Percentiles rank a stretch among this genome's conserved stretches.
phyloP scores from a whole-genome alignment of 2,329 filamentous ascomycete species.

The Cercospora sojina region DNA sequence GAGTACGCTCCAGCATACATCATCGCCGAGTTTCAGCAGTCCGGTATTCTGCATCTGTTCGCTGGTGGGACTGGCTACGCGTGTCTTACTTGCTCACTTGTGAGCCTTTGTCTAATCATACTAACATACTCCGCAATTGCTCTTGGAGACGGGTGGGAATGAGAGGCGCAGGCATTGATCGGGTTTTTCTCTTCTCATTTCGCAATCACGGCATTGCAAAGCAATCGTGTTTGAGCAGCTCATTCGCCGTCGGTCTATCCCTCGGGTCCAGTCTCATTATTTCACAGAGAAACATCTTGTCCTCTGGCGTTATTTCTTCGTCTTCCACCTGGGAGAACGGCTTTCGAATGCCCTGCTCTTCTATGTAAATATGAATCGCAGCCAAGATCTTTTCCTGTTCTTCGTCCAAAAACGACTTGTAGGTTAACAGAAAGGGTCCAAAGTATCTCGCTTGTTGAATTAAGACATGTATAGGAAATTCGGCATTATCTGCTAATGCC shows the following conservation, averaged over 20 bases:
- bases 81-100: too few species aligned
- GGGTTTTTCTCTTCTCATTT: too few species aligned
- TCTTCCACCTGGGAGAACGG: slow-evolving; percentile 31
- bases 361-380: slow-evolving; percentile 19
- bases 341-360: slow-evolving; percentile 24
- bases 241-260: slow-evolving; percentile 44
- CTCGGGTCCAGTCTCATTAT: slow-evolving; percentile 47
- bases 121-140: too few species aligned
- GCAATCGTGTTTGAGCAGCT: slow-evolving; percentile 42
- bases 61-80: too few species aligned
- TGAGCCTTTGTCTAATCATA: too few species aligned
- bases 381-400: slow-evolving; percentile 22
- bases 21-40: too few species aligned
- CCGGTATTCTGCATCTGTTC: too few species aligned
- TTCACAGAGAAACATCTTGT: slow-evolving; percentile 41
- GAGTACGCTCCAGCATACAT: too few species aligned
- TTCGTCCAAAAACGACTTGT: slow-evolving; percentile 27
- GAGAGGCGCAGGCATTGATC: too few species aligned
- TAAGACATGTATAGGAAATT: slow-evolving; percentile 31
- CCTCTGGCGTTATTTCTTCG: slow-evolving; percentile 35
- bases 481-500: slow-evolving; percentile 27
- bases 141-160: too few species aligned
- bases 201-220: too few species aligned
- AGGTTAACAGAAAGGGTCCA: slow-evolving; percentile 32
- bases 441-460: slow-evolving; percentile 33